phyloP scores from a whole-genome alignment of 768 basidiomycete species.

The Suillus occidentalis region DNA sequence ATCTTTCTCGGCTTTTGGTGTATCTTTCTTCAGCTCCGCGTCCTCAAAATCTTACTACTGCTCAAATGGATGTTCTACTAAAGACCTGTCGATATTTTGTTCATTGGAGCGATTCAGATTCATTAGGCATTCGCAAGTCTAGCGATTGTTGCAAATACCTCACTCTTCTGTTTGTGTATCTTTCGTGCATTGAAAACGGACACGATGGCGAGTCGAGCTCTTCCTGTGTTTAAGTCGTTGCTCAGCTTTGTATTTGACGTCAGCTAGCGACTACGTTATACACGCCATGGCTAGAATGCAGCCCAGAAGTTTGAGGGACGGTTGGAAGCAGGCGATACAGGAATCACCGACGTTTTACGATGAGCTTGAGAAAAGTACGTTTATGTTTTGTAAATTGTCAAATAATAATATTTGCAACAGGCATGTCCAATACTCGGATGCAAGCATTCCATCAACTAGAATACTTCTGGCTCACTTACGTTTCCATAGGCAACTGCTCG shows the following conservation, averaged over 20 bases:
- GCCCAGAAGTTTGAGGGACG: not conserved
- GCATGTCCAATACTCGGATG: not conserved
- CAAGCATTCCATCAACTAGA: not conserved
- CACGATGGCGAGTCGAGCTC: conserved; percentile 17
- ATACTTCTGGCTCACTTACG: not conserved
- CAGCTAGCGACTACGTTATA: not conserved
- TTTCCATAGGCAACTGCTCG: not conserved
- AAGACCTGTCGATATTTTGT: conserved; percentile 20
- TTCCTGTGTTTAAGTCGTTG: not conserved
- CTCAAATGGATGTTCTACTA: conserved; percentile 19
- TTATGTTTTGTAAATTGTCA: not conserved
- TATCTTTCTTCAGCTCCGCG: conserved; percentile 16
- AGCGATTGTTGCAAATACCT: conserved; percentile 31
- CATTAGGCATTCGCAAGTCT: conserved; percentile 27
- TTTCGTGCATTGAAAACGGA: conserved; percentile 22
- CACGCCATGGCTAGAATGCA: conserved; percentile 4
- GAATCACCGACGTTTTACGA: not conserved
- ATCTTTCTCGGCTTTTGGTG: conserved; percentile 23
- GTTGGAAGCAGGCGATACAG: conserved; percentile 1
- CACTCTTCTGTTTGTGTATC: conserved; percentile 25
- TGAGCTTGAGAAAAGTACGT: conserved; percentile 2
- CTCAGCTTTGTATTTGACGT: not conserved
- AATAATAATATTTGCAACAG: not conserved
- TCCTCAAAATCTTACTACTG: conserved; percentile 17
- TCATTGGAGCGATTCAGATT: conserved; percentile 24